Percentiles rank a stretch among this genome's conserved stretches.
phyloP scores from a whole-genome alignment of 208 protist genomes.

The Leishmania tarentolae region DNA sequence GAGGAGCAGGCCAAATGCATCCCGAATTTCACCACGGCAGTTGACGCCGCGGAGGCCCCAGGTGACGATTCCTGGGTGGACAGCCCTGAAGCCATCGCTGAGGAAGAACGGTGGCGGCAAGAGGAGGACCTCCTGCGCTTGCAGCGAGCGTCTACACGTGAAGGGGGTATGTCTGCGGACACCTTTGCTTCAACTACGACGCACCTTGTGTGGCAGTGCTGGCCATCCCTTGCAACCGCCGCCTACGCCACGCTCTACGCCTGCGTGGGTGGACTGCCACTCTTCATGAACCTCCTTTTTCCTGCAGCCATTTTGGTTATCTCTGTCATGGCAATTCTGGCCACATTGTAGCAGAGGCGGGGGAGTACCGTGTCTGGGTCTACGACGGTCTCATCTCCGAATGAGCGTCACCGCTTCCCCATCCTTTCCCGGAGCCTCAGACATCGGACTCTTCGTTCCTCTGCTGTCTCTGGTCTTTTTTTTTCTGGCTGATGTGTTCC shows the following conservation, averaged over 20 bases:
- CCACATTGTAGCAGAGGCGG: neutral
- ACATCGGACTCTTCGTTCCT: neutral
- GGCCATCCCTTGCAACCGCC: conserved; percentile 40
- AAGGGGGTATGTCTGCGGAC: neutral
- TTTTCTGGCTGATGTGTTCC: neutral
- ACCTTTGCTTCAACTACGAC: neutral
- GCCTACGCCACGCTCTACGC: conserved; percentile 63
- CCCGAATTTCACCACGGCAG: neutral
- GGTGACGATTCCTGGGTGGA: conserved; percentile 70
- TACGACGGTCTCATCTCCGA: neutral
- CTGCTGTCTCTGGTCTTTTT: neutral
- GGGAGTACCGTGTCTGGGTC: neutral
- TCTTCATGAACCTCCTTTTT: conserved; percentile 61
- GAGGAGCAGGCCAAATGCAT: neutral
- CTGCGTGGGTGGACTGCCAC: conserved; percentile 51
- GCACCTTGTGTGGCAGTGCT: conserved; percentile 36
- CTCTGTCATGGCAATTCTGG: conserved; percentile 7
- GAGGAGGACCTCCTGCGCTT: neutral
- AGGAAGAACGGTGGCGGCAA: conserved; percentile 35
- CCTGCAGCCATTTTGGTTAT: conserved; percentile 33
- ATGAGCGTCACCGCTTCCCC: neutral
- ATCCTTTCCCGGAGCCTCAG: neutral
- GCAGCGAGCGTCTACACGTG: neutral
- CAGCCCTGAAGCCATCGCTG: conserved; percentile 54
- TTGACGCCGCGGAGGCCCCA: conserved; percentile 14